Base-by-base conservation (phyloP, 345 rosid genomes). In the Microcos paniculata region DNA sequence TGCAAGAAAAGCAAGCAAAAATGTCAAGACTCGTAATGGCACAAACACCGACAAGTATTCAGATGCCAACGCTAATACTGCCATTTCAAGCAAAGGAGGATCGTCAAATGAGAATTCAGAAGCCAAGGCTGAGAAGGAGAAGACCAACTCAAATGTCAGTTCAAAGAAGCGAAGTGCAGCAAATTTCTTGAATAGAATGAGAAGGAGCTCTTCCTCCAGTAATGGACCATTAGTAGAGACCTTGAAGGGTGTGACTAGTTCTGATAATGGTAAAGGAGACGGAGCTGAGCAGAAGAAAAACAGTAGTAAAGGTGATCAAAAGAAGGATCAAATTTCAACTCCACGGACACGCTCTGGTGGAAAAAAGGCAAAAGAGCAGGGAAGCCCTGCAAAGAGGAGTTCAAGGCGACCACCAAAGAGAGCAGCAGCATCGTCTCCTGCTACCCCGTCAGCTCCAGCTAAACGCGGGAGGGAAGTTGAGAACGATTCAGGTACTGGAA, bases 111-210 rank as follows among this genome's bases (percentile, higher is more conserved):
- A 75, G 67, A 75, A 74, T 69, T 69, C 79, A 23, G 85, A 74
- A 68, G 73, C 64, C 51, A 81, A 73, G 74, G 77, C 19, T 33
- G 84, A 76, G 70, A 77, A 71, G 78, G 81, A 76, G 80, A 76
- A 79, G 66, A 79, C 68, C 71, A 76, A 31, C 71, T 40, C 63
- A 4, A 73, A 11, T 14, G 61, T 33, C 12, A 77, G 48, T 68
- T 78, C 84, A 19, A 87, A 87, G 81, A 85, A 77, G 84, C 82
- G 70, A 42, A 82, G 85, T 55, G 90, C 85, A 35, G 87, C 83
- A 15, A 84, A 74, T 75, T 87, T 87, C 84, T 81, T 85, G 76
- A 83, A 80, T 59, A 80, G 90, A 79, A 85, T 85, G 83, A 87
- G 76, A 59, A 76, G 82, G 42, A 78, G 83, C 75, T 80, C 84